These are phyloP conservation scores for Berkeleyomyces rouxiae DNA, from an alignment of 2,329 filamentous ascomycete species.

Conservation along the genomic window DNA sequence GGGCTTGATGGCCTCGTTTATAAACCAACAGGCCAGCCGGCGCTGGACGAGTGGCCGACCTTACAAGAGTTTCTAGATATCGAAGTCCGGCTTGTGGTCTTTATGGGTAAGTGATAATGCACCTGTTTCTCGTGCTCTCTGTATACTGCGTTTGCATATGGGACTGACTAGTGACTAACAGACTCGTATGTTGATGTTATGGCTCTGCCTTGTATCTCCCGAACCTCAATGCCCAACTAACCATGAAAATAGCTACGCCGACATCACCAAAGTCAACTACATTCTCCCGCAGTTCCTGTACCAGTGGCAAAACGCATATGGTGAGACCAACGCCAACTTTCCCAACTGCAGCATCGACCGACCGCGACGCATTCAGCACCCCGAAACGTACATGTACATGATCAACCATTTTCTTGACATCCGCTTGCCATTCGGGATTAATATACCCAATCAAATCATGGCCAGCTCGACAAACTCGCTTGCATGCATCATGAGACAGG, in stretches of 20 bases:
- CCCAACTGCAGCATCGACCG: constrained; percentile 50
- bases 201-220: too few relatives aligned
- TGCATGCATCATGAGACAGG: constrained; percentile 17
- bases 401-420: constrained; percentile 26
- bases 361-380: constrained; percentile 27
- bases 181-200: constrained; percentile 1
- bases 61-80: constrained; percentile 46
- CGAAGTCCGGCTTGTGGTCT: constrained; percentile 49
- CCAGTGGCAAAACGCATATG: constrained; percentile 58
- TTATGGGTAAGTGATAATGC: constrained; percentile 36
- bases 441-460: constrained; percentile 15
- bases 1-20: constrained; percentile 43
- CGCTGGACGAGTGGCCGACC: constrained; percentile 49
- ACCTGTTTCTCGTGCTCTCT: constrained; percentile 4
- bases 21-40: constrained; percentile 24
- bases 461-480: constrained; percentile 13
- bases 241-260: constrained; percentile 22
- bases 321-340: constrained; percentile 41
- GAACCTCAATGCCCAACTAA: too few relatives aligned
- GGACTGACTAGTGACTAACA: background rate
- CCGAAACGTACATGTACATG: constrained; percentile 25
- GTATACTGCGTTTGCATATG: background rate
- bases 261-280: constrained; percentile 37
- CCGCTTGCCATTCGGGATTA: constrained; percentile 19
- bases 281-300: constrained; percentile 47